Evolutionary conservation across 2,329 filamentous ascomycete genomes (phyloP), one percentile per base, ranked within the genome.

Genomic region (Fusarium zealandicum): DNA sequence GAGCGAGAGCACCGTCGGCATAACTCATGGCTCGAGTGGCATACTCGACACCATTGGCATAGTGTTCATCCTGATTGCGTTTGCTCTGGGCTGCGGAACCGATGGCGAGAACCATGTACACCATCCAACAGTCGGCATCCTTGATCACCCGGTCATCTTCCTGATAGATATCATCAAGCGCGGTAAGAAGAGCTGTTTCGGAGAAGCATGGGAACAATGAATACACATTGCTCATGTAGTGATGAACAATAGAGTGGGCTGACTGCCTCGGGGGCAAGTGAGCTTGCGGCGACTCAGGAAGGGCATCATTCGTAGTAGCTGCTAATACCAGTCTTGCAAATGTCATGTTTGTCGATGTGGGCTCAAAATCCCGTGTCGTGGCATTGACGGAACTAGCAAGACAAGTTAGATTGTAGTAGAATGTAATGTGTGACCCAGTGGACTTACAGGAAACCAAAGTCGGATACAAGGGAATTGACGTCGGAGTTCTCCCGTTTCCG

Each of bases 311-410:
- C 9, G 85, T 85, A 31, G 90, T 87, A 6, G 93, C 90, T n/a
- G 90, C 90, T 22, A 96, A 77, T 18, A 97, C 89, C 16, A 98
- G 82, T 30, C 91, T 88, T 20, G 92, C 91, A 80, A 97, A 97
- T 1, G 92, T 96, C 83, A 96, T 96, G 67, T 91, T 92, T 55
- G 86, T 89, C 25, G 90, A 87, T 52, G 93, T 92, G 8, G 92
- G 89, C 71, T 96, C 92, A 69, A 97, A 97, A 73, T 98, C 95
- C 69, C 92, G 84, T 2, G 93, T 93, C 0, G 93, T 97, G 22
- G 95, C 93, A 77, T 96, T 96, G 69, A 99, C 91, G 5, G 93
- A 92, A 50, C 92, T 95, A 12, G 20, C n/a, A 13, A 12, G 5
- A 25, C 13, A 39, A 37, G 39, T 64, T 39, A 66, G 55, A 20